phyloP scores from a whole-genome alignment of 805 yeast genomes.

The Cyberlindnera veronae region DNA sequence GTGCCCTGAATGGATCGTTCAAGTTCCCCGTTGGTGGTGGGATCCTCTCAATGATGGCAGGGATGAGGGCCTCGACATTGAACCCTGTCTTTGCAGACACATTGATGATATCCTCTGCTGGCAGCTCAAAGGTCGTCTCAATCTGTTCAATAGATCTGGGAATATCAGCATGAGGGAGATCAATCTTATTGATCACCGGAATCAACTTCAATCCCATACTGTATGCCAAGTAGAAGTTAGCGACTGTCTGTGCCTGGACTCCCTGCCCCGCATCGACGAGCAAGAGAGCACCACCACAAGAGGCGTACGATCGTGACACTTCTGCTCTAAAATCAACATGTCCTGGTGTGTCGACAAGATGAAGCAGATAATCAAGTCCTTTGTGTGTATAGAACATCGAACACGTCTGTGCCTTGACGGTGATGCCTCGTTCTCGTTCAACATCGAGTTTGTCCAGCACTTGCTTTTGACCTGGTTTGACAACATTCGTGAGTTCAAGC shows the following conservation, averaged over 20 bases:
- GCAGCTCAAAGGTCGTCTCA: conserved; percentile 78
- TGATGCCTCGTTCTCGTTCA: conserved; percentile 93
- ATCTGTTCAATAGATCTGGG: conserved; percentile 79
- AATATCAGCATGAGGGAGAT: conserved; percentile 82
- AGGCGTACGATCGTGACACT: conserved; percentile 90
- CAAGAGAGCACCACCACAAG: conserved; percentile 91
- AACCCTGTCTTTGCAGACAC: conserved; percentile 92
- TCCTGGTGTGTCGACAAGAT: conserved; percentile 95
- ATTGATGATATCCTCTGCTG: conserved; percentile 67
- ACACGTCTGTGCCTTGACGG: conserved; percentile 96
- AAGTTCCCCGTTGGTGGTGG: conserved; percentile 68
- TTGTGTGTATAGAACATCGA: conserved; percentile 75
- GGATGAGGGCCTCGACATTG: conserved; percentile 75
- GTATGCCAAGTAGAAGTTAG: conserved; percentile 88
- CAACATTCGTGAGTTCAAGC: conserved; percentile 85
- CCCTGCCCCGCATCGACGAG: conserved; percentile 95
- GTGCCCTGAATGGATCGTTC: conserved; percentile 57
- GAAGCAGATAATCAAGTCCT: conserved; percentile 77
- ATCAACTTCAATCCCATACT: conserved; percentile 76
- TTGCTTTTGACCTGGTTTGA: conserved; percentile 77
- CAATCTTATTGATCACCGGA: conserved; percentile 91
- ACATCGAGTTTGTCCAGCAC: conserved; percentile 90
- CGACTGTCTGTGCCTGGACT: conserved; percentile 98
- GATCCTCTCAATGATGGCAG: conserved; percentile 76
- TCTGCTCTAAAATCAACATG: conserved; percentile 96